Conservation (phyloP, 768 basidiomycete genomes). For the Pleurotus ostreatus region DNA sequence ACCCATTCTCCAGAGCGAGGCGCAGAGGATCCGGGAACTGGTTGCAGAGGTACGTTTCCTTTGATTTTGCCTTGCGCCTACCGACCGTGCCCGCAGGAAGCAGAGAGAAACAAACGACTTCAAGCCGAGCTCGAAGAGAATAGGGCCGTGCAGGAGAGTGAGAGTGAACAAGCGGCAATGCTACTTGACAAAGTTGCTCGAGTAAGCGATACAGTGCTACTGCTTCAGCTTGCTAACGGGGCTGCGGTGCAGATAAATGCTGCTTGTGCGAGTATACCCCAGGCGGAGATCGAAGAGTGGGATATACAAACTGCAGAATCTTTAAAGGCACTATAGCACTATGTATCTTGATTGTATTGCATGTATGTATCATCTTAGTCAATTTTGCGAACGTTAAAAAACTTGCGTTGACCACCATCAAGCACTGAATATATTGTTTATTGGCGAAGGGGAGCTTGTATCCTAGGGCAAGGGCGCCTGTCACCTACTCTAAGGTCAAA, state of each 20-base stretch:
- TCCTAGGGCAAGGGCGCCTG: too few species aligned
- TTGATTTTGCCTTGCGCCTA: not conserved
- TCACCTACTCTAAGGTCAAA: too few species aligned
- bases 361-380: too few species aligned
- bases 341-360: not conserved
- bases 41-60: conserved; percentile 31
- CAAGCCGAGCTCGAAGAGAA: conserved; percentile 48
- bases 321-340: not conserved
- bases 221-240: not conserved
- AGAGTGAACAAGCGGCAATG: conserved; percentile 40
- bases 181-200: conserved; percentile 45
- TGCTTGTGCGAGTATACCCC: conserved; percentile 52
- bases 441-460: too few species aligned
- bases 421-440: too few species aligned
- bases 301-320: conserved; percentile 44
- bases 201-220: conserved; percentile 33
- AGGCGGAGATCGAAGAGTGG: conserved; percentile 62
- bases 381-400: too few species aligned
- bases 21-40: conserved; percentile 30
- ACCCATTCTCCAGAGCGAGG: conserved; percentile 49
- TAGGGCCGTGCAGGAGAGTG: conserved; percentile 37
- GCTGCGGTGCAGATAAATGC: conserved; percentile 33
- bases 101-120: conserved; percentile 48
- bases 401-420: not conserved
- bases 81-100: conserved; percentile 38